Percentiles rank a stretch among this genome's conserved stretches.
Conservation (phyloP, 2,329 filamentous ascomycete species). For the Cercospora sesami region DNA sequence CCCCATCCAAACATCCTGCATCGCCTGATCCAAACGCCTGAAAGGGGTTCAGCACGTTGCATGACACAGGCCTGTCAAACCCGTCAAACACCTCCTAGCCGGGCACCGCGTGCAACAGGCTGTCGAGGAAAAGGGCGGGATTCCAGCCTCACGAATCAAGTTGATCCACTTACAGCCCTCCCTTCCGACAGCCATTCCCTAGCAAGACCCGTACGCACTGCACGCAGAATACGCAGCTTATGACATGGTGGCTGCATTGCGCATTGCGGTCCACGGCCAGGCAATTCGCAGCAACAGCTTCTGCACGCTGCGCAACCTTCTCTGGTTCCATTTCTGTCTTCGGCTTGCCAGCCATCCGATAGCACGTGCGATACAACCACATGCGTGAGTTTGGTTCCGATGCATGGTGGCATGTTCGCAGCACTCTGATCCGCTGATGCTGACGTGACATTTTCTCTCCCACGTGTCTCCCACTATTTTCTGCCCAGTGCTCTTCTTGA, state of each 20-base stretch:
- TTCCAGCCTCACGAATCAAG: background rate
- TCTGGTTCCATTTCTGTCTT: background rate
- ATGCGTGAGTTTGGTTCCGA: constrained; percentile 1
- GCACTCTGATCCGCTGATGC: background rate
- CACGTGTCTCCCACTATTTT: background rate
- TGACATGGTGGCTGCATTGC: constrained; percentile 2
- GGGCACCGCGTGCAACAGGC: background rate
- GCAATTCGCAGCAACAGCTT: background rate
- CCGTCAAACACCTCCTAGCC: background rate
- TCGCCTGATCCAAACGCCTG: background rate
- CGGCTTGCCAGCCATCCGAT: background rate
- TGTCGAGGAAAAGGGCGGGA: background rate
- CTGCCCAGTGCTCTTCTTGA: background rate
- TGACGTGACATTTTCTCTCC: background rate
- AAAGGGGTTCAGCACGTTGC: background rate
- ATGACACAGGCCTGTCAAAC: background rate
- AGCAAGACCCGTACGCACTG: background rate
- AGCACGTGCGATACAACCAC: constrained; percentile 2
- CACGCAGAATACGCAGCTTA: background rate
- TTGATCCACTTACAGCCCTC: background rate
- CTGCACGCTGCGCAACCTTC: background rate
- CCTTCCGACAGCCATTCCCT: background rate
- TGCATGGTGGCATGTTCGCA: constrained; percentile 5
- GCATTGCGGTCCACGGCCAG: background rate
- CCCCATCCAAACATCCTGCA: constrained; percentile 6